These are phyloP conservation scores for Pichia nakasei DNA, from an alignment of 805 yeast species.

Conservation along the genomic window DNA sequence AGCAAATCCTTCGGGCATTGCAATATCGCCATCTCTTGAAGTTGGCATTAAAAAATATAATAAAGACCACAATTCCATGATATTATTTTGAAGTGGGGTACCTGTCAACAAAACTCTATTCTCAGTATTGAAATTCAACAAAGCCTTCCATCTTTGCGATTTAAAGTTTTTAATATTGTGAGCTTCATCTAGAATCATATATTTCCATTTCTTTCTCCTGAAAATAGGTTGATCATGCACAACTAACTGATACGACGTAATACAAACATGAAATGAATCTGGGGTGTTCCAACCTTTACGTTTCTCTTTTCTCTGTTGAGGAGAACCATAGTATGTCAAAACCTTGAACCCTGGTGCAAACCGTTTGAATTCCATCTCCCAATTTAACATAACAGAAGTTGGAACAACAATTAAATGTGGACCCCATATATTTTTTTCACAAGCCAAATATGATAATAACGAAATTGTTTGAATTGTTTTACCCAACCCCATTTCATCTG, in stretches of 20 bases:
- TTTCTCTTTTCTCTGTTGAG: conserved; percentile 91
- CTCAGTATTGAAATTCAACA: conserved; percentile 87
- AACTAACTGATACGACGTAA: conserved; percentile 94
- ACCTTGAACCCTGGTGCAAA: conserved; percentile 98
- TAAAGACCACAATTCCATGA: conserved; percentile 93
- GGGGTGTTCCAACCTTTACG: conserved; percentile 97
- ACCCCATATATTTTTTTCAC: conserved; percentile 94
- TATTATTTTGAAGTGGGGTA: conserved; percentile 92
- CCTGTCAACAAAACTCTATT: conserved; percentile 86
- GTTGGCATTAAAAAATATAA: conserved; percentile 95
- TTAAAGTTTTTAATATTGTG: conserved; percentile 95
- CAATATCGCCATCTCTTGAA: conserved; percentile 40
- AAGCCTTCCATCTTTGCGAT: conserved; percentile 95
- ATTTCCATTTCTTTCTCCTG: conserved; percentile 87
- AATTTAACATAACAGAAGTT: conserved; percentile 91
- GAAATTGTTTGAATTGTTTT: conserved; percentile 96
- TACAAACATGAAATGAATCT: conserved; percentile 92
- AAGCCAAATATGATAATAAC: conserved; percentile 76
- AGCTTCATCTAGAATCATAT: conserved; percentile 96
- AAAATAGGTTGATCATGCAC: conserved; percentile 94
- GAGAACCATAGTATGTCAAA: conserved; percentile 91
- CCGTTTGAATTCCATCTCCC: conserved; percentile 99
- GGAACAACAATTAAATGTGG: conserved; percentile 97
- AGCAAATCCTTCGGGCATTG: conserved; percentile 94
- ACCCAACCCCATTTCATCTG: conserved; percentile 98